These are phyloP conservation scores for Rubia balearica DNA, from an alignment of 305 asterid species.

Conservation along the genomic window DNA sequence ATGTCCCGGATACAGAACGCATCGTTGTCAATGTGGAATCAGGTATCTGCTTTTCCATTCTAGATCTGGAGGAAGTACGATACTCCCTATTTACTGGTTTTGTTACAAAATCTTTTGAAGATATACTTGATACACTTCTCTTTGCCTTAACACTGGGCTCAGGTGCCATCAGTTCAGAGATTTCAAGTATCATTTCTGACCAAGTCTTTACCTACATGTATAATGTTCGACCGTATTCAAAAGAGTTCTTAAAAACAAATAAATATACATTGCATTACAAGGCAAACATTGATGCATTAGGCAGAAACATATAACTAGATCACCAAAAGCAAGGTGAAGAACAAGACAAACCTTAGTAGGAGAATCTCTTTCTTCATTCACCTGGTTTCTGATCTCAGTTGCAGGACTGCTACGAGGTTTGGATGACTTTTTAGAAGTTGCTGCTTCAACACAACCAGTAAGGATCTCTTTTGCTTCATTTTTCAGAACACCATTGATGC, in stretches of 20 bases:
- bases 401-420: conserved; percentile 20
- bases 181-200: conserved; percentile 26
- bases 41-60: conserved; percentile 16
- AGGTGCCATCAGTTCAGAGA: conserved; percentile 23
- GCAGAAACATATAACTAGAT: background rate
- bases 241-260: background rate
- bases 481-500: conserved; percentile 15
- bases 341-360: conserved; percentile 35
- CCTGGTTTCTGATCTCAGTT: conserved; percentile 24
- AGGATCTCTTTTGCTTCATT: conserved; percentile 17
- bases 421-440: conserved; percentile 22
- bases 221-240: background rate
- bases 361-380: conserved; percentile 13
- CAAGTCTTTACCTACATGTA: conserved; percentile 37
- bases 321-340: background rate
- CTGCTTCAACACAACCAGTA: conserved; percentile 21
- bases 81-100: conserved; percentile 5
- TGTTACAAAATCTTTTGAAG: conserved; percentile 11
- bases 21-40: conserved; percentile 25
- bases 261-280: background rate
- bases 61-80: conserved; percentile 8
- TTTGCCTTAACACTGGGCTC: conserved; percentile 26
- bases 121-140: conserved; percentile 17
- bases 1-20: conserved; percentile 21
- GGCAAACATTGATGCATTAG: background rate